A percentile compares a stretch with the other conserved stretches of the same genome.
phyloP scores from a whole-genome alignment of 768 basidiomycete species.

The Clavulina sp. region DNA sequence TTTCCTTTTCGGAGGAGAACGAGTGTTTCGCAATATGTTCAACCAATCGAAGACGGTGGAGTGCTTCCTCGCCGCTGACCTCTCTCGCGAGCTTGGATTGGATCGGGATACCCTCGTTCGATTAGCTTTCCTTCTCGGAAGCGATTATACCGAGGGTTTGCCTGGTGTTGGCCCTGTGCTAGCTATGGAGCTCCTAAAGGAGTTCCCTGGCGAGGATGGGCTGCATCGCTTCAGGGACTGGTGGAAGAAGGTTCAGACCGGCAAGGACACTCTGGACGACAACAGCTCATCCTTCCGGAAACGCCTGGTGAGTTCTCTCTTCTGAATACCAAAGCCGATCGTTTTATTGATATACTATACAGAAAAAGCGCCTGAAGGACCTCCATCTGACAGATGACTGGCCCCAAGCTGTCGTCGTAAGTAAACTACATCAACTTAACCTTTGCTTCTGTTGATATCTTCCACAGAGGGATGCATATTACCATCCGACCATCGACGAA shows the following conservation, averaged over 20 bases:
- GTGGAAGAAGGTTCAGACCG: slow-evolving; percentile 88
- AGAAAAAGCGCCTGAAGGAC: slow-evolving; percentile 84
- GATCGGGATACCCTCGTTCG: slow-evolving; percentile 73
- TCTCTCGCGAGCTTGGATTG: slow-evolving; percentile 73
- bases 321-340: background rate
- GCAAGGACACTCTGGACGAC: slow-evolving; percentile 63
- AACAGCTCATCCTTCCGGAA: slow-evolving; percentile 60
- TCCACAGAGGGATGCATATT: slow-evolving; percentile 74
- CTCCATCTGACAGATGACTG: slow-evolving; percentile 69
- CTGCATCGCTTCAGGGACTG: slow-evolving; percentile 78
- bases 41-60: slow-evolving; percentile 98
- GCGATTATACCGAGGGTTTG: slow-evolving; percentile 90
- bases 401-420: slow-evolving; percentile 83
- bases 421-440: slow-evolving; percentile 17
- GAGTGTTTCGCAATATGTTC: slow-evolving; percentile 99
- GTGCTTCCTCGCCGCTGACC: slow-evolving; percentile 73
- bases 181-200: slow-evolving; percentile 86
- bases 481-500: slow-evolving; percentile 74
- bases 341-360: slow-evolving; percentile 4
- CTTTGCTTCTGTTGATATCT: background rate
- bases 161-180: slow-evolving; percentile 88
- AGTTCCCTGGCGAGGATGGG: slow-evolving; percentile 77
- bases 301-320: slow-evolving; percentile 51
- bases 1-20: slow-evolving; percentile 86
- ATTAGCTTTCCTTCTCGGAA: slow-evolving; percentile 86